Conservation (phyloP, 768 basidiomycete genomes). For the Galerina sulciceps region DNA sequence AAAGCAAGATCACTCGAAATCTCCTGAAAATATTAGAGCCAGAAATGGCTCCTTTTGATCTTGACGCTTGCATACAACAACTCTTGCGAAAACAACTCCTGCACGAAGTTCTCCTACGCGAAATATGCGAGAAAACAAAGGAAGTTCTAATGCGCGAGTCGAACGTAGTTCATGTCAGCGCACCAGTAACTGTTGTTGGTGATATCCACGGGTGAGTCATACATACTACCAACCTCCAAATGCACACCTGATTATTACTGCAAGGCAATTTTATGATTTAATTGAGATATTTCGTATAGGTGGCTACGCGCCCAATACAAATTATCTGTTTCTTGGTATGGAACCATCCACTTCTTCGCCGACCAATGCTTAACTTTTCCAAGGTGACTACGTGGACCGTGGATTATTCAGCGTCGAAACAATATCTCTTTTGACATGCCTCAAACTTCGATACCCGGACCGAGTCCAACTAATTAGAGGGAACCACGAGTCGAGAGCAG, state of each 20-base stretch:
- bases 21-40: constrained; percentile 18
- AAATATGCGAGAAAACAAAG: constrained; percentile 99
- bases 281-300: constrained; percentile 99
- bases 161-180: constrained; percentile 96
- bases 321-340: constrained; percentile 97
- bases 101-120: constrained; percentile 91
- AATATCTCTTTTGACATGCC: constrained; percentile 93
- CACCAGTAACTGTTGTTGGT: constrained; percentile 97
- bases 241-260: constrained; percentile 38
- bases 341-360: not conserved
- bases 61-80: constrained; percentile 94
- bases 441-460: constrained; percentile 96
- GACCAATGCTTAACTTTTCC: constrained; percentile 13
- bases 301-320: constrained; percentile 94
- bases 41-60: constrained; percentile 80
- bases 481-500: constrained; percentile 97
- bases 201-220: constrained; percentile 95
- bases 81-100: constrained; percentile 90
- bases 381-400: constrained; percentile 98
- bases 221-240: constrained; percentile 6
- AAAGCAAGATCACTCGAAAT: constrained; percentile 38
- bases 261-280: constrained; percentile 98
- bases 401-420: constrained; percentile 98
- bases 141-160: constrained; percentile 99
- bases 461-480: constrained; percentile 96